Base-by-base conservation (phyloP, 371 early-diverging fungal genomes). In the Actinomortierella ambigua region DNA sequence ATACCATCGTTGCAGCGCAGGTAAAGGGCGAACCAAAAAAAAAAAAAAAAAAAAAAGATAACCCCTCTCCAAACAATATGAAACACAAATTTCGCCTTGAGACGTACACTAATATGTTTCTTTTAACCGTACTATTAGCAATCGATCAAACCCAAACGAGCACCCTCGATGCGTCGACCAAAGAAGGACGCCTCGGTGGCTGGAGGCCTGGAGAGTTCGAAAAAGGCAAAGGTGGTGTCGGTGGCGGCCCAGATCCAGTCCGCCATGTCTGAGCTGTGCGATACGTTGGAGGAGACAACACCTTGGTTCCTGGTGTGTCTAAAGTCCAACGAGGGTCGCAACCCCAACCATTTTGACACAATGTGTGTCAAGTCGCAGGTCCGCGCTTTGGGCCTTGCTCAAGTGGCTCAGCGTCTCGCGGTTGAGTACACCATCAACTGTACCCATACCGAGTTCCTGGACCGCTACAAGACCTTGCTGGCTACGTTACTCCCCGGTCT, bases 241-340 rank as follows among this genome's bases (percentile, higher is more conserved):
- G 65, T 89, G 17, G 79, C 83, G 1, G 77, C 85, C n/a, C 90
- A 94, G 77, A 83, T 93, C 64, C 89, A 90, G 56, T 81, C 85
- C 9, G 85, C 92, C 2, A 69, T 95, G 47, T 85, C 88, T 50
- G 93, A 93, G 62, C 79, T 97, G 8, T 78, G 93, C 11, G 88
- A 88, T 27, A 85, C 93, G 7, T 76, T 97, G 34, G 86, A 87
- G 55, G 93, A 93, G 56, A 93, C 97, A 0, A 86, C 88, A 47
- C 81, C 93, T 17, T 97, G 96, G 92, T 91, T 91, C 63, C 76
- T 96, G 53, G 81, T 93, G 68, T 93, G 93, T 77, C 79, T 98
- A 54, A 84, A 88, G 46, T 91, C 93, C 5, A 90, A 91, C 56
- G 91, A 90, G 71, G 79, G 84, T 15, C 84, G 85, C 61, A 77